Evolutionary conservation across 306 rosid species (phyloP).

Genomic region (Quercus bicolor): DNA sequence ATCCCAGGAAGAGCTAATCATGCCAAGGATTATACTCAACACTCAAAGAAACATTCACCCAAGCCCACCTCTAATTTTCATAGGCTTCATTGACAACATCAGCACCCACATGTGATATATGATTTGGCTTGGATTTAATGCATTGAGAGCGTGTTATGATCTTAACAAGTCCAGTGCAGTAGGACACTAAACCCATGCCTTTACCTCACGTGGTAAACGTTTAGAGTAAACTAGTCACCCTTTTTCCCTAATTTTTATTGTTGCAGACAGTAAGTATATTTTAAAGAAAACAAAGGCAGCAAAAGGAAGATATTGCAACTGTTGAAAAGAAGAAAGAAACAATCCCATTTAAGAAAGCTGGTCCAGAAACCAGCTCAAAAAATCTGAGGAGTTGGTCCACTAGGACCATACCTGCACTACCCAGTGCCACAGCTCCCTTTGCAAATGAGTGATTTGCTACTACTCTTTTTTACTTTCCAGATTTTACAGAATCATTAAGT

Average conservation of each 20-base stretch:
- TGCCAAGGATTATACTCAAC: background rate
- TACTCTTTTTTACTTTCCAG: conserved; percentile 33
- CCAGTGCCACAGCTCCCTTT: conserved; percentile 14
- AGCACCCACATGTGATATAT: conserved; percentile 8
- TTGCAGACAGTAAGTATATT: conserved; percentile 11
- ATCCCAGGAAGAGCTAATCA: background rate
- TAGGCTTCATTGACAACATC: conserved; percentile 7
- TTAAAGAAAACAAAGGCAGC: conserved; percentile 15
- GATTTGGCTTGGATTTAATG: no score
- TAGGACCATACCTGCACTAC: conserved; percentile 46
- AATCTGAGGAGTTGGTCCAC: conserved; percentile 36
- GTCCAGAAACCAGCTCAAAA: conserved; percentile 27
- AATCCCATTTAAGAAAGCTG: conserved; percentile 20
- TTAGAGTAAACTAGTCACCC: conserved; percentile 23
- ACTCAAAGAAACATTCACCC: background rate
- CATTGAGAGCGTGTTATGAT: no score
- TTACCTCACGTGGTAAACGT: background rate
- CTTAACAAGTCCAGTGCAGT: no score
- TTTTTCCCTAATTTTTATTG: background rate
- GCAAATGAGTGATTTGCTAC: conserved; percentile 30
- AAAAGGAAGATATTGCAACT: conserved; percentile 28
- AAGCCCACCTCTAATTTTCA: conserved; percentile 20
- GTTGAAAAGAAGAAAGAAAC: conserved; percentile 1
- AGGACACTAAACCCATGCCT: no score
- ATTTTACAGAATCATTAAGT: conserved; percentile 33